Percentiles rank a stretch among this genome's conserved stretches.
These are phyloP conservation scores for Didymosphaeria variabile DNA, from an alignment of 2,329 filamentous ascomycete genomes.

Conservation along the genomic window DNA sequence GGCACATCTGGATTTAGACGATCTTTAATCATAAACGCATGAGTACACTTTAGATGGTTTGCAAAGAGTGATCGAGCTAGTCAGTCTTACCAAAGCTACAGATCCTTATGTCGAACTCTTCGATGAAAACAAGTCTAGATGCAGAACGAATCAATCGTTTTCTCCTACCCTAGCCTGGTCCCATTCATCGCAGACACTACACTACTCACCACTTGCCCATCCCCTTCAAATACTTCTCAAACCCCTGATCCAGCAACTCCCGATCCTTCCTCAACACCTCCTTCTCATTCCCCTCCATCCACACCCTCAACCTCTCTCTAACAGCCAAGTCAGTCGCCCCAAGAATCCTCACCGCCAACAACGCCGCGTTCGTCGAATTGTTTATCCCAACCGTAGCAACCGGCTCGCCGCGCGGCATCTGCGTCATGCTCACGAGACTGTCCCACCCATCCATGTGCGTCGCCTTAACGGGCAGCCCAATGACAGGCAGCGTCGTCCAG, in stretches of 20 bases:
- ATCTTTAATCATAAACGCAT: too few species aligned
- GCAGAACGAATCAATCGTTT: too few species aligned
- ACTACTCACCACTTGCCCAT: constrained; percentile 44
- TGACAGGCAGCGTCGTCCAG: constrained; percentile 60
- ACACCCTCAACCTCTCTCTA: constrained; percentile 66
- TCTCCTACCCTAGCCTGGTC: too few species aligned
- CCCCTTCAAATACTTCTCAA: constrained; percentile 61
- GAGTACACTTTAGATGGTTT: too few species aligned
- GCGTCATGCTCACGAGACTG: constrained; percentile 60
- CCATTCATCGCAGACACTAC: too few species aligned
- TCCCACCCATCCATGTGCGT: constrained; percentile 61
- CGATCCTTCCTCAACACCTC: constrained; percentile 72
- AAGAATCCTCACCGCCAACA: constrained; percentile 57
- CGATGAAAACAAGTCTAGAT: too few species aligned
- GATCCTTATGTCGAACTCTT: too few species aligned
- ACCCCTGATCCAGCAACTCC: constrained; percentile 65
- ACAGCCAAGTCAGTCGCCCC: constrained; percentile 62
- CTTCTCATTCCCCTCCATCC: constrained; percentile 68
- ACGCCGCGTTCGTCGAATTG: constrained; percentile 56
- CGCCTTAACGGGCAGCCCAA: constrained; percentile 61
- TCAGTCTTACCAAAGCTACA: too few species aligned
- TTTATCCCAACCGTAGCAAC: constrained; percentile 58
- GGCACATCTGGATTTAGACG: too few species aligned
- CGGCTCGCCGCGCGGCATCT: constrained; percentile 60
- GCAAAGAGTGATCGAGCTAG: too few species aligned